Base-by-base conservation (phyloP, 176 grass and related monocot species). In the Musa acuminata region DNA sequence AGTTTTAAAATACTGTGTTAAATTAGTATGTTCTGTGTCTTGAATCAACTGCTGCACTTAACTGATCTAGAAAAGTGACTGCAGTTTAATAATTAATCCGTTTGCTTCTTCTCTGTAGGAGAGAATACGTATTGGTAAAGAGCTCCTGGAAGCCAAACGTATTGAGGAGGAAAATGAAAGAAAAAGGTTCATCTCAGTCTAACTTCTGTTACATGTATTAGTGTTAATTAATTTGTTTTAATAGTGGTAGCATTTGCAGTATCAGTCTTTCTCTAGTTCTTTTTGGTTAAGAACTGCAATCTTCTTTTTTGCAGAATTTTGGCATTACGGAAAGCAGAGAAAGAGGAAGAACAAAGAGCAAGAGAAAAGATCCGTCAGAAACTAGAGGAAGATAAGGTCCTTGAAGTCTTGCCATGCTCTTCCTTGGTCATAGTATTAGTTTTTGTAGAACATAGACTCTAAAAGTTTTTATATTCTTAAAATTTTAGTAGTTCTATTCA, bases 351-450 rank as follows among this genome's bases (percentile, higher is more conserved):
- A 71, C 94, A 89, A 78, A 79, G 82, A 84, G 90, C 90, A 70
- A 91, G 95, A 94, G 95, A 99, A 74, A 99, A 83, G 68, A 99
- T 99, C 60, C 90, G 86, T 25, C 95, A 99, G 76, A 91, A 91
- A 86, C 59, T 99, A 64, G 95, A 99, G 80, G 95, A 94, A 64
- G 90, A 99, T 85, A 99, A 99, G 95, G 95, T 99, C 67, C 25
- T 10, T 80, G 23, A 25, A 75, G 14, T 64, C 27, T 71, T 84
- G 17, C n/a, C n/a, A n/a, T n/a, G n/a, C 3, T 77, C 26, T 20
- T 29, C 11, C 13, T 14, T 52, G 49, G 23, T 19, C 55, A 11
- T 29, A 55, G 21, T 74, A 13, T 23, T 24, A 11, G 14, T 35
- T 43, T 43, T 35, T 67, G 11, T 43, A 8, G 7, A 43, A 22